A percentile compares a stretch with the other conserved stretches of the same genome.
phyloP scores from a whole-genome alignment of 2,329 filamentous ascomycete genomes.

The Dactylellina parvicollis region DNA sequence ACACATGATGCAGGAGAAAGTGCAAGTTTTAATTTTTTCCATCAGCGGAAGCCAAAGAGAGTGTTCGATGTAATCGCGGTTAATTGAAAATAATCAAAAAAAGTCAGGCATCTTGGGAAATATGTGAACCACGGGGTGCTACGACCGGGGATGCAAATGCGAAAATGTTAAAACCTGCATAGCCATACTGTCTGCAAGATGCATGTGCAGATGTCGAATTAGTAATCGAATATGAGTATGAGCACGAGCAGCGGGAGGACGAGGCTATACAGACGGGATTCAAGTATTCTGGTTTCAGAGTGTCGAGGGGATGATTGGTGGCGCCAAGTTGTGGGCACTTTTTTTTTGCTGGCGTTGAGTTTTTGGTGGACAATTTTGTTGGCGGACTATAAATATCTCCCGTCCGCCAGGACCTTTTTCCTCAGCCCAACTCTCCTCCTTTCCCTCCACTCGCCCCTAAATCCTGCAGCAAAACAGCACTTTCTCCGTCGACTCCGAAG shows the following conservation, averaged over 20 bases:
- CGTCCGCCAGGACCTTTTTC: slow-evolving; percentile 30
- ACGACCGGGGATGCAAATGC: background rate
- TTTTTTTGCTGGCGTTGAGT: slow-evolving; percentile 29
- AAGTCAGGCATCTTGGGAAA: background rate
- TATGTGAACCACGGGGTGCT: background rate
- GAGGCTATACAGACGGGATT: background rate
- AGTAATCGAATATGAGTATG: background rate
- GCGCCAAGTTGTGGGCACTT: slow-evolving; percentile 14
- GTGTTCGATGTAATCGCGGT: background rate
- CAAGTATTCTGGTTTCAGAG: slow-evolving; percentile 7
- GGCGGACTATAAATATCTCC: slow-evolving; percentile 54
- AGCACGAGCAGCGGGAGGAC: background rate
- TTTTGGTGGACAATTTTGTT: too few species aligned
- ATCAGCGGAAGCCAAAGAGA: background rate
- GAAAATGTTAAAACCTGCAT: slow-evolving; percentile 1
- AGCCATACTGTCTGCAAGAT: background rate
- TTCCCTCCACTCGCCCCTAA: slow-evolving; percentile 26
- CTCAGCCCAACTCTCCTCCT: slow-evolving; percentile 36
- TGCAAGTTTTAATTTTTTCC: background rate
- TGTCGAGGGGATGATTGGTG: slow-evolving; percentile 40
- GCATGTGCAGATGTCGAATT: background rate
- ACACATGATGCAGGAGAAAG: background rate
- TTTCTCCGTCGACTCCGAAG: background rate
- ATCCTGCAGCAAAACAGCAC: slow-evolving; percentile 12
- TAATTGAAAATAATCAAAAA: background rate